phyloP scores from a whole-genome alignment of 495 filamentous ascomycete species.

The Podospora pseudoanserina region DNA sequence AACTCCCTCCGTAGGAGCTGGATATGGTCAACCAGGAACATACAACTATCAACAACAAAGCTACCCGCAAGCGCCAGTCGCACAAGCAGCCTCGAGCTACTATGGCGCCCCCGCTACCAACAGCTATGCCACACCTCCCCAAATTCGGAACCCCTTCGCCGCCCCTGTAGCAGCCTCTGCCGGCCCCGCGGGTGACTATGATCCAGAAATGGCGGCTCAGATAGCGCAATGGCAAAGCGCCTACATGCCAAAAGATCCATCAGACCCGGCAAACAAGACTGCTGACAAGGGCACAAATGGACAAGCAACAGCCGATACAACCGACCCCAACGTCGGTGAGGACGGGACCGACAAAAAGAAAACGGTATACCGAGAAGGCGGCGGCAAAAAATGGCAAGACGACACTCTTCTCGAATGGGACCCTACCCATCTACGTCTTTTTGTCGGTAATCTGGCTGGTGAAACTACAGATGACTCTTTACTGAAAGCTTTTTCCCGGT shows the following conservation, averaged over 20 bases:
- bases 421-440: constrained; percentile 87
- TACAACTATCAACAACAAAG: constrained; percentile 47
- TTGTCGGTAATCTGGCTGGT: constrained; percentile 96
- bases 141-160: constrained; percentile 84
- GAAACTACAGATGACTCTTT: constrained; percentile 96
- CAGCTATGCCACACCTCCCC: constrained; percentile 57
- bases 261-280: constrained; percentile 31
- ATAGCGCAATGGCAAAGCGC: constrained; percentile 97
- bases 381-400: constrained; percentile 88
- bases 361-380: constrained; percentile 83
- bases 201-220: constrained; percentile 86
- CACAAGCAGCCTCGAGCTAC: constrained; percentile 26
- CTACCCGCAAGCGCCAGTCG: constrained; percentile 26
- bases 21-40: constrained; percentile 32
- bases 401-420: constrained; percentile 89
- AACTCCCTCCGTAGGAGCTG: constrained; percentile 27
- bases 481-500: constrained; percentile 86
- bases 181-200: constrained; percentile 44
- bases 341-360: constrained; percentile 45
- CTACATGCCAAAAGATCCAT: constrained; percentile 60
- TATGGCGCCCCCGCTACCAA: constrained; percentile 25
- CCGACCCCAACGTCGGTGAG: constrained; percentile 30
- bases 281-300: constrained; percentile 22
- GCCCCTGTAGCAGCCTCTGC: constrained; percentile 44
- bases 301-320: constrained; percentile 33